Conservation (phyloP, 305 asterid species). For the Fraxinus nigra region DNA sequence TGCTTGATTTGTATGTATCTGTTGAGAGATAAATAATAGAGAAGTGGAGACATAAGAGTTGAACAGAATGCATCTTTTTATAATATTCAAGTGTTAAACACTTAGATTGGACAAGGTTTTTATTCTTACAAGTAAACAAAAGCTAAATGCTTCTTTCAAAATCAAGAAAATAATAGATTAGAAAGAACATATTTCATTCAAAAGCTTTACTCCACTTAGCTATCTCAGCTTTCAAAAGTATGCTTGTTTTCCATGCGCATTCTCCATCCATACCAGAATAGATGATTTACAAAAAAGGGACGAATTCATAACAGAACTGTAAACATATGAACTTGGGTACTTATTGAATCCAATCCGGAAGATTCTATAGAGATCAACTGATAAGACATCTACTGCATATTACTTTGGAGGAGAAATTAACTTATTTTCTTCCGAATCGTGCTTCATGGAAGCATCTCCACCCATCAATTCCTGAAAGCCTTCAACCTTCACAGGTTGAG, state of each 20-base stretch:
- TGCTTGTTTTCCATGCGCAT: neutral
- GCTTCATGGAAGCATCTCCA: conserved; percentile 80
- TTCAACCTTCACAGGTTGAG: conserved; percentile 98
- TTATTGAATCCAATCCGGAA: conserved; percentile 17
- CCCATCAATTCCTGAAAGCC: conserved; percentile 98
- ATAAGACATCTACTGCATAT: neutral
- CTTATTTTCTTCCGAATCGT: conserved; percentile 80
- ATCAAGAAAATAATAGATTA: neutral
- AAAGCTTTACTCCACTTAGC: neutral
- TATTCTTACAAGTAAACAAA: neutral
- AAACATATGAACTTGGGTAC: neutral
- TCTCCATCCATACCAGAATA: neutral
- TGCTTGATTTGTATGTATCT: neutral
- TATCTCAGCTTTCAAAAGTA: neutral
- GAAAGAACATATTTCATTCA: neutral
- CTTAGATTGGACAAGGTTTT: neutral
- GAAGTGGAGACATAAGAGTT: neutral
- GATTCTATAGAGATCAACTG: neutral
- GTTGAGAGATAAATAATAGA: neutral
- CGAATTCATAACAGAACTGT: neutral
- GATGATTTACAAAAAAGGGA: neutral
- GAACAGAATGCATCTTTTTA: neutral
- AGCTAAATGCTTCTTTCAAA: neutral
- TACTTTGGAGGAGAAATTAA: conserved; percentile 68
- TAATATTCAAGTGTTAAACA: neutral